Evolutionary conservation across 2,329 filamentous ascomycete genomes (phyloP).

Genomic region (Monosporascus sp.): DNA sequence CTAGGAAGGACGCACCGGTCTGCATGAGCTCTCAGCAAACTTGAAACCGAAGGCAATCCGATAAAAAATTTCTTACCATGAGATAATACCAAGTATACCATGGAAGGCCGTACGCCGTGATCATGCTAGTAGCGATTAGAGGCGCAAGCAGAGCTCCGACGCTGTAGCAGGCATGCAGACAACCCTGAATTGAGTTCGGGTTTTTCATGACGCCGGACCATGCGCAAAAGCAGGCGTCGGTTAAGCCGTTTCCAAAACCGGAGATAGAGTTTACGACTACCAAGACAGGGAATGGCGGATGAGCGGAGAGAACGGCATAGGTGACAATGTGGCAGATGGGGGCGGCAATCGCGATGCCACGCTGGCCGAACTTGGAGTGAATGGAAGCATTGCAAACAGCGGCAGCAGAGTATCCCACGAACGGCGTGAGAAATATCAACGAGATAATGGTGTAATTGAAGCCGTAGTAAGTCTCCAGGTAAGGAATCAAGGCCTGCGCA

Average conservation of each 20-base stretch:
- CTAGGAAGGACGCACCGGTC: conserved; percentile 45
- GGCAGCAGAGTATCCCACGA: conserved; percentile 59
- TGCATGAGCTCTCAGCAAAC: neutral
- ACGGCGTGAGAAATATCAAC: conserved; percentile 61
- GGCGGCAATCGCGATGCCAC: conserved; percentile 63
- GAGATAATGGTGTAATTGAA: conserved; percentile 60
- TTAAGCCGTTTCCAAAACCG: conserved; percentile 67
- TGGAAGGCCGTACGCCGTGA: conserved; percentile 43
- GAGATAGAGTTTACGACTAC: conserved; percentile 45
- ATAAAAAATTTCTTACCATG: conserved; percentile 33
- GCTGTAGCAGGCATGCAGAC: conserved; percentile 36
- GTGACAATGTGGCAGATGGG: conserved; percentile 58
- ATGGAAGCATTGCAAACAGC: conserved; percentile 61
- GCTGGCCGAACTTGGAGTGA: conserved; percentile 61
- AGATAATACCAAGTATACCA: conserved; percentile 63
- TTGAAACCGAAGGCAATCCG: no score
- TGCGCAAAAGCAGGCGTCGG: conserved; percentile 34
- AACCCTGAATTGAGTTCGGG: conserved; percentile 42
- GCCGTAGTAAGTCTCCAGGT: conserved; percentile 58
- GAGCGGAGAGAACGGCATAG: conserved; percentile 59
- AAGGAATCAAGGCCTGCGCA: neutral
- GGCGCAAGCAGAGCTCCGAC: conserved; percentile 53
- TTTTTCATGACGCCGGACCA: conserved; percentile 52
- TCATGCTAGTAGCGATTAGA: conserved; percentile 54
- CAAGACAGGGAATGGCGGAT: conserved; percentile 66